Conservation (phyloP, 169 alveolate genomes). For the Plasmodium reichenowi region DNA sequence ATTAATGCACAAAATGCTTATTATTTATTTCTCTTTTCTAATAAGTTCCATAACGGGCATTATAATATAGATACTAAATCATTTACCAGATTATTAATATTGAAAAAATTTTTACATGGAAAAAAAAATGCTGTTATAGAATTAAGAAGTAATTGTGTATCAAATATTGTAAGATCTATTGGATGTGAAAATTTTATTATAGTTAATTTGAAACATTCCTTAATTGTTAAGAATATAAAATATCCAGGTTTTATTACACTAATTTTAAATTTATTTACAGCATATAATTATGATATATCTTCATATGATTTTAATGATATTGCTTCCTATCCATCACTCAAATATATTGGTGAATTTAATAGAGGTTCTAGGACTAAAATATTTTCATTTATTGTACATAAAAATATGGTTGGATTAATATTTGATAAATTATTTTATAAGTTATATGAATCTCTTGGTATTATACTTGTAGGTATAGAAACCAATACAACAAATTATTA, state of each 20-base stretch:
- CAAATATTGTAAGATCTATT: conserved; percentile 56
- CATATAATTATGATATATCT: conserved; percentile 40
- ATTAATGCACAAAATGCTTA: conserved; percentile 74
- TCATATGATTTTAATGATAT: conserved; percentile 7
- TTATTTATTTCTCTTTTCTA: conserved; percentile 54
- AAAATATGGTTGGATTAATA: conserved; percentile 70
- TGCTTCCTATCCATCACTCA: conserved; percentile 11
- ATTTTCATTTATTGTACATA: conserved; percentile 57
- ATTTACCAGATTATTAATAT: conserved; percentile 62
- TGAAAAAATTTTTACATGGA: conserved; percentile 53
- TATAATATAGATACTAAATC: conserved; percentile 74
- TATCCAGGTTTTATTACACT: conserved; percentile 68
- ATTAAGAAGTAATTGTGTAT: conserved; percentile 64
- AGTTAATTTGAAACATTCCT: conserved; percentile 61
- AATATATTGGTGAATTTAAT: conserved; percentile 39
- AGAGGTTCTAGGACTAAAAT: conserved; percentile 63
- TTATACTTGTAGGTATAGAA: conserved; percentile 70
- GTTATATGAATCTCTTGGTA: conserved; percentile 65
- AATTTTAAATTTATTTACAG: conserved; percentile 56
- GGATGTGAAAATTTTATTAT: conserved; percentile 66
- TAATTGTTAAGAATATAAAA: conserved; percentile 55
- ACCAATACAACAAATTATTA: neutral
- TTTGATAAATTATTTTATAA: conserved; percentile 63
- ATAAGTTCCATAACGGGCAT: conserved; percentile 29
- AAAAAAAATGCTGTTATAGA: conserved; percentile 69